phyloP scores from a whole-genome alignment of 805 yeast species.

The Myxozyma udenii region DNA sequence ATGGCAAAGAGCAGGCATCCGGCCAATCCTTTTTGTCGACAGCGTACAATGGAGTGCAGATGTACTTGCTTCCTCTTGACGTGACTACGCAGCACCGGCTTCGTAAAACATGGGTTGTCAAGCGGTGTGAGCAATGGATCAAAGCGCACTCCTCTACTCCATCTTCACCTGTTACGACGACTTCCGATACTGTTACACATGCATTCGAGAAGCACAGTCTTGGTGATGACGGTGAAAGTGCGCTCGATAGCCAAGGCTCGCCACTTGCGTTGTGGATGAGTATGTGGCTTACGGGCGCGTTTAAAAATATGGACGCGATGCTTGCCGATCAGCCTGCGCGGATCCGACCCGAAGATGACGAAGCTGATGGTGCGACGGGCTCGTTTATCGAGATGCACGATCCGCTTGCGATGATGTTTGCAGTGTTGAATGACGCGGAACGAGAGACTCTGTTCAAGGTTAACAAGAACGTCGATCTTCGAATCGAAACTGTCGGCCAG shows the following conservation, averaged over 20 bases:
- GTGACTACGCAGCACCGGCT: conserved; percentile 39
- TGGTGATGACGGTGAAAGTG: conserved; percentile 6
- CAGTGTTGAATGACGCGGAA: conserved; percentile 27
- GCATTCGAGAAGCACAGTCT: not conserved
- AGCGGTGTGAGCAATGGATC: conserved; percentile 15
- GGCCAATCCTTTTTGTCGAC: not conserved
- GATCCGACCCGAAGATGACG: conserved; percentile 4
- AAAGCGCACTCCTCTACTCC: not conserved
- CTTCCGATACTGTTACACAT: not conserved
- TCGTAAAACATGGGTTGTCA: conserved; percentile 18
- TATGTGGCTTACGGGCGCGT: conserved; percentile 37
- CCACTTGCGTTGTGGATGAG: conserved; percentile 40
- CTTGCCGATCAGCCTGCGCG: conserved; percentile 20
- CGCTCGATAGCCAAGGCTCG: conserved; percentile 10
- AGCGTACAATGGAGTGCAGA: conserved; percentile 33
- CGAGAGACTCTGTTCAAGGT: conserved; percentile 12
- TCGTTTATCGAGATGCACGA: conserved; percentile 38
- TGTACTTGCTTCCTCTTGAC: conserved; percentile 42
- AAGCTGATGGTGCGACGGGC: conserved; percentile 18
- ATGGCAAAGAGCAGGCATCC: not conserved
- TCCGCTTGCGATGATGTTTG: conserved; percentile 42
- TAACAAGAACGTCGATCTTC: conserved; percentile 35
- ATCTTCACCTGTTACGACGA: not conserved
- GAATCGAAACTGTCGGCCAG: conserved; percentile 42
- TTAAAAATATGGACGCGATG: conserved; percentile 28